Percentiles rank a stretch among this genome's conserved stretches.
Conservation (phyloP, 139 green algal genomes). For the Pleodorina starrii region DNA sequence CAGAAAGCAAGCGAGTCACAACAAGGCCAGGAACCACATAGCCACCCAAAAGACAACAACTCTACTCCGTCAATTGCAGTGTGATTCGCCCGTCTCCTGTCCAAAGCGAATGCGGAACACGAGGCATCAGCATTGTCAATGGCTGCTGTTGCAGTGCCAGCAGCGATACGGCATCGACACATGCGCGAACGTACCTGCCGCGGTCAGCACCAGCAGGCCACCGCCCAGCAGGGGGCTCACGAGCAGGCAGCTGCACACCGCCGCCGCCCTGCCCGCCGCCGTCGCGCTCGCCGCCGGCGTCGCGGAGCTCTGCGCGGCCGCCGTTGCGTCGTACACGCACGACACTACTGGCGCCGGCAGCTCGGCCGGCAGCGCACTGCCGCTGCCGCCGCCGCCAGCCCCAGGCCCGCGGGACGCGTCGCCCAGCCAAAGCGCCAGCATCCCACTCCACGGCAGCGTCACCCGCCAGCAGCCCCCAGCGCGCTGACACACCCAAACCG, state of each 20-base stretch:
- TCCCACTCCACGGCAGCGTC: constrained; percentile 32
- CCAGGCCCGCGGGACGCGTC: background rate
- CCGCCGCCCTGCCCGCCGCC: background rate
- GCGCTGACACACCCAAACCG: constrained; percentile 19
- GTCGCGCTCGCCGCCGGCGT: background rate
- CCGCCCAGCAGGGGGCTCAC: constrained; percentile 22
- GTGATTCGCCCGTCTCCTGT: too few species aligned
- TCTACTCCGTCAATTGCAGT: too few species aligned
- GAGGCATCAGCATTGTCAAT: too few species aligned
- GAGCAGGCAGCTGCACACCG: constrained; percentile 20
- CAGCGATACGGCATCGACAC: too few species aligned
- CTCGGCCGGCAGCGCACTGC: background rate
- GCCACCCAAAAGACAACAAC: too few species aligned
- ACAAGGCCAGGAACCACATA: too few species aligned
- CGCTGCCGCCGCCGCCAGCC: background rate
- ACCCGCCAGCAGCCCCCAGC: background rate
- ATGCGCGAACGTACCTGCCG: constrained; percentile 20
- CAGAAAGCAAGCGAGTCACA: too few species aligned
- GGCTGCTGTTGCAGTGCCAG: too few species aligned
- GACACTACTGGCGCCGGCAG: constrained; percentile 34
- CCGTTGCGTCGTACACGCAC: constrained; percentile 19
- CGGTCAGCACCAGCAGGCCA: constrained; percentile 26
- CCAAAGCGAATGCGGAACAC: too few species aligned
- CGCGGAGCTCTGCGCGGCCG: background rate
- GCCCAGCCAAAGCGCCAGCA: constrained; percentile 26